Conservation (phyloP, 148 eudicot genomes). For the Tetragonia tetragonoides region DNA sequence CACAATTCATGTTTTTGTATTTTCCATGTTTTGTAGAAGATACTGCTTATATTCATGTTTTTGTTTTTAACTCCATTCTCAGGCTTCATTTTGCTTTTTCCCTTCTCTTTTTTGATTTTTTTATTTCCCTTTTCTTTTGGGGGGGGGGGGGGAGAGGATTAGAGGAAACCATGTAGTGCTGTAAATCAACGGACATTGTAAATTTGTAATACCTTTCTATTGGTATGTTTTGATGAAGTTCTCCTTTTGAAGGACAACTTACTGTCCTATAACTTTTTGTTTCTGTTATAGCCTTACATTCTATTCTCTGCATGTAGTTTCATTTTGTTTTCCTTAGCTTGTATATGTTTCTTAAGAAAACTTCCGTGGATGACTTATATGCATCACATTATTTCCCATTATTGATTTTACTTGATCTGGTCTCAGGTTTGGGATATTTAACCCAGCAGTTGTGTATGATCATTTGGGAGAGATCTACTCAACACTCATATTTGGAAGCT, state of each 20-base stretch:
- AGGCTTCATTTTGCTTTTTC: background rate
- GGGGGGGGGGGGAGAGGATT: no score
- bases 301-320: constrained; percentile 1
- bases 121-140: no score
- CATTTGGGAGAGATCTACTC: constrained; percentile 94
- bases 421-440: constrained; percentile 83
- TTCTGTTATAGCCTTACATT: background rate
- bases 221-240: background rate
- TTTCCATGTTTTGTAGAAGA: background rate
- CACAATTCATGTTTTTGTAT: background rate
- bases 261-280: background rate
- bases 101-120: no score
- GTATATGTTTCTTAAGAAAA: background rate
- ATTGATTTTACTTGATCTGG: constrained; percentile 13
- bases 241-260: background rate
- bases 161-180: no score
- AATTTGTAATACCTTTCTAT: background rate
- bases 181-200: no score
- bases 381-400: constrained; percentile 5
- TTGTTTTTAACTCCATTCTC: background rate
- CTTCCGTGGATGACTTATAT: constrained; percentile 2
- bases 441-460: constrained; percentile 83
- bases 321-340: background rate
- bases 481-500: constrained; percentile 89
- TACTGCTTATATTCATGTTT: background rate